These are phyloP conservation scores for Gaultheria prostrata DNA, from an alignment of 148 eudicot genomes.

Conservation along the genomic window DNA sequence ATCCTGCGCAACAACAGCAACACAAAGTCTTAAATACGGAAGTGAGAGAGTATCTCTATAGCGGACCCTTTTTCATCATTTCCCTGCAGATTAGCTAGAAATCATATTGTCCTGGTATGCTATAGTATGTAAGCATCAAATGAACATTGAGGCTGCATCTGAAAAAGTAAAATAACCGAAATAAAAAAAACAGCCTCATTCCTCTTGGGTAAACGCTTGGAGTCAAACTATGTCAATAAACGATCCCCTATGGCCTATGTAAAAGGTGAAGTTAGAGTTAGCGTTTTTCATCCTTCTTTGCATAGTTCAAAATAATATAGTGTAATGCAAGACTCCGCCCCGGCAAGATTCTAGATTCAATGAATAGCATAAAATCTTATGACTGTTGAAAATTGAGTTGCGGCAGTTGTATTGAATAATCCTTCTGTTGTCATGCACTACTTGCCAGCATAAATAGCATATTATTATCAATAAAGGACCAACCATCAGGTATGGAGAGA, in stretches of 20 bases:
- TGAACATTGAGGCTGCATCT: neutral
- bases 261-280: neutral
- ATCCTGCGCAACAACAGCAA: constrained; percentile 18
- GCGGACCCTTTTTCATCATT: neutral
- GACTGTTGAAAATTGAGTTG: neutral
- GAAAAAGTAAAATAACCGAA: neutral
- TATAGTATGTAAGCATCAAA: neutral
- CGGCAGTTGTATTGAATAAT: neutral
- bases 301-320: neutral
- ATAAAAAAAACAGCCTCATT: neutral
- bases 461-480: neutral
- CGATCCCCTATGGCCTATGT: neutral
- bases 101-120: neutral
- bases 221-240: neutral
- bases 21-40: neutral
- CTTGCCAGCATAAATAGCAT: neutral
- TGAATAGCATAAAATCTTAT: neutral
- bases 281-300: neutral
- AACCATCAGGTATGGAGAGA: neutral
- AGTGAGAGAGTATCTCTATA: neutral
- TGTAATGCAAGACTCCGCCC: neutral
- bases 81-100: neutral
- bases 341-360: neutral
- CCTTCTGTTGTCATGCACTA: neutral
- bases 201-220: neutral